These are phyloP conservation scores for Achaetomiella virescens DNA, from an alignment of 495 filamentous ascomycete species.

Conservation along the genomic window DNA sequence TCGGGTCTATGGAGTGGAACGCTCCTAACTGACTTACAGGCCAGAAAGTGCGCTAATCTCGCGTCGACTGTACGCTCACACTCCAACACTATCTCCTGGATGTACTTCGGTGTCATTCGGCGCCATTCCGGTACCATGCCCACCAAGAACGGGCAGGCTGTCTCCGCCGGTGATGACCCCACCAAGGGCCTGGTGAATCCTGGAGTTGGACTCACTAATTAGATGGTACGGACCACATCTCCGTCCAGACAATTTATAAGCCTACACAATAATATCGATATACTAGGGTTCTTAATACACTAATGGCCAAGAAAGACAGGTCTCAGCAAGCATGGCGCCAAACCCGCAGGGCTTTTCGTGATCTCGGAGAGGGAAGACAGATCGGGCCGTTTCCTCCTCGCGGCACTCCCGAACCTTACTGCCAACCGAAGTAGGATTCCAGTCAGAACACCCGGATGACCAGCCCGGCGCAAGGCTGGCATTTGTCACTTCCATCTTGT, in stretches of 20 bases:
- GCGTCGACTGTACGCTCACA: not conserved
- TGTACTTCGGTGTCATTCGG: slow-evolving; percentile 1
- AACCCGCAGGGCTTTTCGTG: too few species aligned
- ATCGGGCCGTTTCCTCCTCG: slow-evolving; percentile 11
- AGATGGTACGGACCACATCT: too few species aligned
- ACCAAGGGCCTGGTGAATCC: not conserved
- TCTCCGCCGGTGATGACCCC: not conserved
- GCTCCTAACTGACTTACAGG: slow-evolving; percentile 10
- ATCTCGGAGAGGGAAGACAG: not conserved
- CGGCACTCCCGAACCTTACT: slow-evolving; percentile 14
- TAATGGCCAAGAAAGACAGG: too few species aligned
- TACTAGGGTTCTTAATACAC: too few species aligned
- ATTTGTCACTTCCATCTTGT: too few species aligned
- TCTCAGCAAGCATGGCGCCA: too few species aligned
- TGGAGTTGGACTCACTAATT: not conserved
- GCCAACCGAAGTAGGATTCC: slow-evolving; percentile 10
- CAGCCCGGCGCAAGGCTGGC: too few species aligned
- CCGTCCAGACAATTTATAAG: too few species aligned
- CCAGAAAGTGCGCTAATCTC: not conserved
- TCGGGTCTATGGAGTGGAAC: slow-evolving; percentile 28
- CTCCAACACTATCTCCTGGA: not conserved
- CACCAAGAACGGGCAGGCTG: not conserved
- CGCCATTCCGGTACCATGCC: slow-evolving; percentile 7
- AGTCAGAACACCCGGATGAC: too few species aligned
- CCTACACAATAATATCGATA: too few species aligned